Conservation (phyloP, 768 basidiomycete species). For the Lenzites betulinus region DNA sequence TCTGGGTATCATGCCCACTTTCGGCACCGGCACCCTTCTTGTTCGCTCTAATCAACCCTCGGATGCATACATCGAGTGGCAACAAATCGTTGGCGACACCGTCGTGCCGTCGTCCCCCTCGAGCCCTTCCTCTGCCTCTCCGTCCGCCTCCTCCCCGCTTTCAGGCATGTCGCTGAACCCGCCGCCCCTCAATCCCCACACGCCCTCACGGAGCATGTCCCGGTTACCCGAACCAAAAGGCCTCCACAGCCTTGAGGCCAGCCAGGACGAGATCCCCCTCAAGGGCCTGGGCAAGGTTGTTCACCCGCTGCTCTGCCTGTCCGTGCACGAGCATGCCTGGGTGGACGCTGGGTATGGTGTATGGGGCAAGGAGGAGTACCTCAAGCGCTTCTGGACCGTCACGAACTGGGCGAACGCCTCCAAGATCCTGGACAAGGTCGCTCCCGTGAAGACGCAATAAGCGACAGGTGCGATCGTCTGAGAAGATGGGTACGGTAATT, state of each 20-base stretch:
- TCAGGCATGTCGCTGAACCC: slow-evolving; percentile 43
- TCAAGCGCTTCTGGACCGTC: slow-evolving; percentile 81
- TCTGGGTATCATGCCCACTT: slow-evolving; percentile 79
- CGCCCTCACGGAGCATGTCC: slow-evolving; percentile 35
- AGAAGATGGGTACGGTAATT: background rate
- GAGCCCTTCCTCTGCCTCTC: background rate
- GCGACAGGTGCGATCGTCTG: too few relatives aligned
- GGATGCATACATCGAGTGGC: slow-evolving; percentile 11
- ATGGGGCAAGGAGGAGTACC: slow-evolving; percentile 88
- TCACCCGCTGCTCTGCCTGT: slow-evolving; percentile 76
- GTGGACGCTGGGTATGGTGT: slow-evolving; percentile 82
- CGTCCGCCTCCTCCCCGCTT: slow-evolving; percentile 36
- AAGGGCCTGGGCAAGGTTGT: slow-evolving; percentile 52
- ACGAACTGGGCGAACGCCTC: slow-evolving; percentile 73
- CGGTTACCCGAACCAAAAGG: slow-evolving; percentile 16
- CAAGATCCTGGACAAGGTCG: slow-evolving; percentile 27
- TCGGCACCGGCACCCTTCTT: slow-evolving; percentile 87
- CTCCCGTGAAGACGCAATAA: background rate
- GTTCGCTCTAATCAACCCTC: slow-evolving; percentile 37
- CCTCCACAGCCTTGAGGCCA: background rate
- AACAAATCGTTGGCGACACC: slow-evolving; percentile 15
- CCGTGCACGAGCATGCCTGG: slow-evolving; percentile 87
- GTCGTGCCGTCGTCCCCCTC: slow-evolving; percentile 13
- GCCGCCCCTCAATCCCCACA: slow-evolving; percentile 33
- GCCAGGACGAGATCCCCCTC: background rate